These are phyloP conservation scores for Venturia aucupariae DNA, from an alignment of 2,329 filamentous ascomycete species.

Conservation along the genomic window DNA sequence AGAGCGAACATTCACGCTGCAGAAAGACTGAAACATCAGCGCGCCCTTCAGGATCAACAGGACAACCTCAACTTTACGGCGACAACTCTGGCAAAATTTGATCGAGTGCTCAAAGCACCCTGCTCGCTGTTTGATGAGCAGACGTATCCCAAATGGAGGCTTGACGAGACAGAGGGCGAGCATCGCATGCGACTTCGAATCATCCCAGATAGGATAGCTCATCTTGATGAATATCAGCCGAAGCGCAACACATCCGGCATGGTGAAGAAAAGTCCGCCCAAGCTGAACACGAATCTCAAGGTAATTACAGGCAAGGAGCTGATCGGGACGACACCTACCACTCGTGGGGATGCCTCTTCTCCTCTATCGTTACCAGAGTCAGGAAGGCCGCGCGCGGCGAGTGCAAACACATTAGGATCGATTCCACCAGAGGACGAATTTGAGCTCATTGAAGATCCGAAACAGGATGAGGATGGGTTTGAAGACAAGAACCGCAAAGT, in stretches of 20 bases:
- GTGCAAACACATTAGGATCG: slow-evolving; percentile 27
- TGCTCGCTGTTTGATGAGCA: slow-evolving; percentile 69
- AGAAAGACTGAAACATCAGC: slow-evolving; percentile 84
- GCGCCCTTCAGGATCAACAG: slow-evolving; percentile 83
- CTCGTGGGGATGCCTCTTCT: slow-evolving; percentile 15
- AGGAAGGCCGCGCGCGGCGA: slow-evolving; percentile 28
- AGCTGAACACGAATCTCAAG: slow-evolving; percentile 36
- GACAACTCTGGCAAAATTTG: slow-evolving; percentile 67
- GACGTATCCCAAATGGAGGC: slow-evolving; percentile 66
- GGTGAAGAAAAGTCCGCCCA: slow-evolving; percentile 32
- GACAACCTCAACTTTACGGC: slow-evolving; percentile 75
- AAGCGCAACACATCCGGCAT: slow-evolving; percentile 62
- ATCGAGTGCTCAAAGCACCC: slow-evolving; percentile 66
- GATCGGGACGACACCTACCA: slow-evolving; percentile 16
- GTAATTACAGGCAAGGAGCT: slow-evolving; percentile 23
- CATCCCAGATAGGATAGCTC: slow-evolving; percentile 62
- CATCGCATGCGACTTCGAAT: slow-evolving; percentile 90
- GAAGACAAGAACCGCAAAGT: slow-evolving; percentile 98
- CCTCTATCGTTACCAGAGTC: slow-evolving; percentile 19
- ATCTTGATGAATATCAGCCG: slow-evolving; percentile 69
- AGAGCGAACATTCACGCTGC: slow-evolving; percentile 90
- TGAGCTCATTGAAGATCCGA: slow-evolving; percentile 89
- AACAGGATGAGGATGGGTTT: slow-evolving; percentile 73
- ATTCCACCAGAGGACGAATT: slow-evolving; percentile 68
- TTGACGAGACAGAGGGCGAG: slow-evolving; percentile 90